Percentiles rank a stretch among this genome's conserved stretches.
Conservation (phyloP, 2,329 filamentous ascomycete species). For the Coniochaeta sp. region DNA sequence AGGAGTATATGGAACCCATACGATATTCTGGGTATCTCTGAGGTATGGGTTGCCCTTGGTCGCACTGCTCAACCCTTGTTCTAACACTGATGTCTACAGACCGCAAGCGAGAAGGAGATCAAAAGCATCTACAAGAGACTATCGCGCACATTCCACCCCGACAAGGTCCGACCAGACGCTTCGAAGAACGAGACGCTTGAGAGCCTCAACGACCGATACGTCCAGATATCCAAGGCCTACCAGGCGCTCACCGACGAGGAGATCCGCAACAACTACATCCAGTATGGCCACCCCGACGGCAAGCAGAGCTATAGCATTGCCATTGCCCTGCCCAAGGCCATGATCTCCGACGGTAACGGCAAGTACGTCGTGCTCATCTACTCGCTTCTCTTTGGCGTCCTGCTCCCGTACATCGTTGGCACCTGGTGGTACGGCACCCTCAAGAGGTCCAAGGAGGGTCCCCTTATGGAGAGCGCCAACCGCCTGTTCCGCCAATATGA, state of each 20-base stretch:
- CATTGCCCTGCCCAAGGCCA: constrained; percentile 88
- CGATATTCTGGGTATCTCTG: constrained; percentile 80
- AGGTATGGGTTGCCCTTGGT: constrained; percentile 44
- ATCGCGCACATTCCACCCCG: constrained; percentile 81
- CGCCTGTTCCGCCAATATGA: constrained; percentile 91
- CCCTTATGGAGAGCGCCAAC: constrained; percentile 88
- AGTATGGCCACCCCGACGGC: constrained; percentile 93
- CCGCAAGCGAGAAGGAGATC: constrained; percentile 80
- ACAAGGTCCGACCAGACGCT: constrained; percentile 80
- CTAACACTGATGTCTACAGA: constrained; percentile 39
- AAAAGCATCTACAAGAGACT: constrained; percentile 85
- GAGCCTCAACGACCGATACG: constrained; percentile 77
- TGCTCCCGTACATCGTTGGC: constrained; percentile 88
- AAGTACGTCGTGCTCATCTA: constrained; percentile 94
- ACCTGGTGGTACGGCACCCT: constrained; percentile 99
- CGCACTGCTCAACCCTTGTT: background rate
- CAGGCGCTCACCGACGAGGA: constrained; percentile 97
- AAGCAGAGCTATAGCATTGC: constrained; percentile 98
- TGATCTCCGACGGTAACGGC: constrained; percentile 86
- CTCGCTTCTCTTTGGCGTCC: constrained; percentile 76
- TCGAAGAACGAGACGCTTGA: constrained; percentile 86
- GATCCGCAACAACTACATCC: constrained; percentile 90
- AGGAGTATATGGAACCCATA: constrained; percentile 95
- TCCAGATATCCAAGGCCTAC: constrained; percentile 96
- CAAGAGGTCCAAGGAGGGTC: constrained; percentile 84